Percentiles rank a stretch among this genome's conserved stretches.
Conservation (phyloP, 106 monocot genomes). For the Phalaenopsis aphrodite region DNA sequence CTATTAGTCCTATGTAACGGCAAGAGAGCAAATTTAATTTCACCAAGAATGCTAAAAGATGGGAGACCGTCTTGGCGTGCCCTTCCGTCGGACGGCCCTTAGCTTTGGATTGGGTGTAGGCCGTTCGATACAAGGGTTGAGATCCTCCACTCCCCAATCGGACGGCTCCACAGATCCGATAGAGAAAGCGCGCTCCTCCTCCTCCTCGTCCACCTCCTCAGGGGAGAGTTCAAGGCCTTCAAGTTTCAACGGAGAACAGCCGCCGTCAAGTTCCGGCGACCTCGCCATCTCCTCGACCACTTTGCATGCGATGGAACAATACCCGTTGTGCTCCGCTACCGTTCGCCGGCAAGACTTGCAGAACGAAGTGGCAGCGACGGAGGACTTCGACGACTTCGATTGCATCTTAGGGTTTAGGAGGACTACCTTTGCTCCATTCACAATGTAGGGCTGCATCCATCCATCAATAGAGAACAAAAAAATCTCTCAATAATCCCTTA, state of each 20-base stretch:
- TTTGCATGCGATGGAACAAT: slow-evolving; percentile 61
- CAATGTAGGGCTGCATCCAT: slow-evolving; percentile 26
- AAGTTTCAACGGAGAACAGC: not conserved
- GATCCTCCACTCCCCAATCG: slow-evolving; percentile 2
- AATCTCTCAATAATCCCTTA: not conserved
- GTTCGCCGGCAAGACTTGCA: slow-evolving; percentile 33
- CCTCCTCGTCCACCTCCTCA: not conserved
- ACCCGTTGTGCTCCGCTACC: slow-evolving; percentile 29
- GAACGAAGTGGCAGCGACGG: not conserved
- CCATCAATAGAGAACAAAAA: not conserved
- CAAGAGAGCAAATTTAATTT: too few relatives aligned
- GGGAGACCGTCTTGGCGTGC: slow-evolving; percentile 28
- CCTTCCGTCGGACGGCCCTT: slow-evolving; percentile 23
- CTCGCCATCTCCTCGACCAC: slow-evolving; percentile 8
- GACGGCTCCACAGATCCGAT: slow-evolving; percentile 5
- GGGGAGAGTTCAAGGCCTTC: not conserved
- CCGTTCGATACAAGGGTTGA: not conserved
- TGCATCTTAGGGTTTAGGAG: slow-evolving; percentile 35
- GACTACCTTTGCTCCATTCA: slow-evolving; percentile 48
- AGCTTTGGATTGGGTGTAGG: not conserved
- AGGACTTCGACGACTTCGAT: slow-evolving; percentile 23
- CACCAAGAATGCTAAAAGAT: slow-evolving; percentile 12
- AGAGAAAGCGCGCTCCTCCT: not conserved
- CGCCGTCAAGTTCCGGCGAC: not conserved
- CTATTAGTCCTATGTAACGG: too few relatives aligned